phyloP scores from a whole-genome alignment of 1,139 yeast species.

The Suhomyces bribrorum region DNA sequence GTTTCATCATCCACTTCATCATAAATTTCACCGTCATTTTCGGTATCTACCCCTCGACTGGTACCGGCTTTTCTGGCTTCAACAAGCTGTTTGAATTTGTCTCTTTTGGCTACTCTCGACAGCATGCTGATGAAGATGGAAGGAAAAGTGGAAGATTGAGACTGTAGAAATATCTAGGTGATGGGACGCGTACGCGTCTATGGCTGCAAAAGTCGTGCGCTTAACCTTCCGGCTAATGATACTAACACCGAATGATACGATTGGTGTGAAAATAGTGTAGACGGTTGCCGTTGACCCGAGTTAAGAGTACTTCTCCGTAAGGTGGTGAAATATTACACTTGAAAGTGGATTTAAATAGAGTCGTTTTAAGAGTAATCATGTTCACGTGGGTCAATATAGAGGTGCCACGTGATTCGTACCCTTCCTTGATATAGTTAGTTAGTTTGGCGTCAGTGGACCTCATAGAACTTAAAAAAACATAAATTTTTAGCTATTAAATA shows the following conservation, averaged over 20 bases:
- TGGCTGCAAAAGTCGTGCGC: neutral
- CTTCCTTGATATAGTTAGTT: no score
- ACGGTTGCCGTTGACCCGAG: no score
- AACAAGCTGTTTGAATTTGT: conserved; percentile 41
- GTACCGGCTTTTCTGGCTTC: conserved; percentile 44
- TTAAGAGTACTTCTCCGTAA: no score
- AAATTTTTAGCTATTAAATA: no score
- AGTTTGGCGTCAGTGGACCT: no score
- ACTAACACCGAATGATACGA: neutral
- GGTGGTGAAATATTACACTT: no score
- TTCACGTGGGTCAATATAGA: no score
- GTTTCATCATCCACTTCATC: conserved; percentile 86
- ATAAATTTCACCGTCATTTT: conserved; percentile 55
- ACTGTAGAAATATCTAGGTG: conserved; percentile 3
- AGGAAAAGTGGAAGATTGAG: neutral
- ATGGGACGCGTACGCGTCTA: conserved; percentile 3
- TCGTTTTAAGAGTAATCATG: no score
- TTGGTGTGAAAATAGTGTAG: neutral
- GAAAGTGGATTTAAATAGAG: no score
- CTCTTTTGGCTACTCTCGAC: conserved; percentile 33
- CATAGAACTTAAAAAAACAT: no score
- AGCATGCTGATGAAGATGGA: conserved; percentile 20
- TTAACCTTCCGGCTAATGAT: neutral
- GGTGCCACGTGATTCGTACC: no score
- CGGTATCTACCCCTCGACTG: conserved; percentile 24